Evolutionary conservation across 345 rosid species (phyloP), one percentile per base, ranked within the genome.

Genomic region (Microcos paniculata): DNA sequence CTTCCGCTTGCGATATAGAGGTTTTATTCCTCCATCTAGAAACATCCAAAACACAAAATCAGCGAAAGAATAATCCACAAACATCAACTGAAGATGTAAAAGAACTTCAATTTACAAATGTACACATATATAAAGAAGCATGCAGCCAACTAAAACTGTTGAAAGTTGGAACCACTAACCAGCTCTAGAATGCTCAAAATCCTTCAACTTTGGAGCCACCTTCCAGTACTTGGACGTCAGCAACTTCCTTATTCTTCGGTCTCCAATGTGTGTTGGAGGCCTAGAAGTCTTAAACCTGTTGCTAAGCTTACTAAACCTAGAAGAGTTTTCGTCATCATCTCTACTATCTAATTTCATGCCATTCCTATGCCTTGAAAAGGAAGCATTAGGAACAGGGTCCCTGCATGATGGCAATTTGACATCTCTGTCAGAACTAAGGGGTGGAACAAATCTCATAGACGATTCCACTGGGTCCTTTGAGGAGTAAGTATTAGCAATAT

Each of bases 261-360:
- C 89, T 72, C 84, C 91, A 49, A 88, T 81, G 31, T 81, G 84
- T 15, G 90, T 77, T n/a, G 86, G 80, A 82, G 86, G 87, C 96
- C 92, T 88, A 80, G 75, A 82, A 10, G 86, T 79, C 84, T 81
- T 91, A 72, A 79, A 77, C 77, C 80, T 89, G 72, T 77, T 82
- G 79, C 77, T 82, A 85, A 78, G 63, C 76, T 80, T 93, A 68
- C 83, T 83, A 28, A 56, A 88, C 86, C 91, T 90, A 88, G 82
- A 77, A 82, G 79, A 79, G 26, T 86, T 90, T 85, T 89, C 90
- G 1, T 90, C 96, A 85, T 86, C 90, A 89, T 93, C 93, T 86
- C 87, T 89, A 79, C 72, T 61, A 86, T 80, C 90, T 90, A 91
- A 83, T 74, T 84, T 90, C 81, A 56, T 31, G 62, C 74, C 80